Base-by-base conservation (phyloP, 2,329 filamentous ascomycete genomes). In the Parafenestella ontariensis region DNA sequence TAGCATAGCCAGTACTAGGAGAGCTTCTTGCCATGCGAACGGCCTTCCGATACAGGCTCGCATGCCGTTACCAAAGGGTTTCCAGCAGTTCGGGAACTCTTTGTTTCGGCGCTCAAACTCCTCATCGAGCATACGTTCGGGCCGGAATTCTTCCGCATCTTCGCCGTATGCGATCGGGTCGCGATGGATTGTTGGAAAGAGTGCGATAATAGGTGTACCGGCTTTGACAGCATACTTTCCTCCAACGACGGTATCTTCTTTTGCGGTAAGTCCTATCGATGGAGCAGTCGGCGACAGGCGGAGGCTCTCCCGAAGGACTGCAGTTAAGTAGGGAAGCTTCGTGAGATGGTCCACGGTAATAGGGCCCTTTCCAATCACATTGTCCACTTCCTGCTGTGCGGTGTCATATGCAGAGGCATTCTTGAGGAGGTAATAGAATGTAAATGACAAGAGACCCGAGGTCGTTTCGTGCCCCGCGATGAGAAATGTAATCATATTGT, bases 401-500 rank as follows among this genome's bases (percentile, higher is more conserved):
- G 73, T 76, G 28, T 70, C 64, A n/a, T 85, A 72, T 0, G 75
- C 78, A 0, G 76, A 68, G 0, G 83, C 83, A 64, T 83, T 83
- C 70, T 81, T 80, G 1, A 82, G 59, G 2, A 87, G 75, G 46
- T 83, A 79, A 60, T 82, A 81, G 55, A 86, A 80, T 8, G 77
- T 74, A 7, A 78, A 79, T 0, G 74, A 77, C 6, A 77, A 54
- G 1, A 75, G 52, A 3, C 73, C 73, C 11, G 74, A 75, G 3
- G 74, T 76, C 0, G 73, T 76, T 73, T 77, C 56, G 72, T 77
- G 56, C 3, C 69, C 66, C 33, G 63, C 83, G 66, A 64, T 86
- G 36, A 89, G 82, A 78, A 90, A 89, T 2, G 83, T 83, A 48
- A 89, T 84, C 61, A 91, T 86, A 69, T 91, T 88, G 71, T 89